phyloP scores from a whole-genome alignment of 441 rosid species.

The Populus trichocarpa region DNA sequence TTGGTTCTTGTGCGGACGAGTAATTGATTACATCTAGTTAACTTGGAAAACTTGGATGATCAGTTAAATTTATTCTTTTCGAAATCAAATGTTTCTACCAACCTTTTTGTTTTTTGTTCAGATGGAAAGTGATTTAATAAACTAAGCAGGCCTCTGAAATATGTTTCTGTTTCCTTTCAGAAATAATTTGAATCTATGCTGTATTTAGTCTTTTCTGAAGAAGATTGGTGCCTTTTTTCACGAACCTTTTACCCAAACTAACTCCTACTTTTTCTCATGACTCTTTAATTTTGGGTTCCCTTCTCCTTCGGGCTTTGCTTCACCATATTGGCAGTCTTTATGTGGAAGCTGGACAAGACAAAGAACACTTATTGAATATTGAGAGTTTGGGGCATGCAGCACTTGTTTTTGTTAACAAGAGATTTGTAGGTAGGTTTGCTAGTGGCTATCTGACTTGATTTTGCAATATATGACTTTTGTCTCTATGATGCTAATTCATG shows the following conservation, averaged over 20 bases:
- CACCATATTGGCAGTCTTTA: conserved; percentile 31
- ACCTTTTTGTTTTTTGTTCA: neutral
- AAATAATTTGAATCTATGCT: neutral
- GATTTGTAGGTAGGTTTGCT: conserved; percentile 34
- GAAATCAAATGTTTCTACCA: neutral
- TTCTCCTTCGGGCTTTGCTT: conserved; percentile 9
- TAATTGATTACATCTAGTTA: neutral
- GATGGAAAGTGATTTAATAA: neutral
- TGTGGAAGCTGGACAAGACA: conserved; percentile 22
- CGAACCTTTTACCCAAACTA: neutral
- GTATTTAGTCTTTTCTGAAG: neutral
- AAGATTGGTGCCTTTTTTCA: neutral
- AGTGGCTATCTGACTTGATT: neutral
- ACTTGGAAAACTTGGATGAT: neutral
- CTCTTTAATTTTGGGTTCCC: neutral
- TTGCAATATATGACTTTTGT: neutral
- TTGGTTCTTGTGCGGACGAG: neutral
- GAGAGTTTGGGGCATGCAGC: conserved; percentile 68
- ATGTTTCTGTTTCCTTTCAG: neutral
- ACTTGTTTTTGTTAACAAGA: conserved; percentile 52
- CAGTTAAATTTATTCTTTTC: neutral
- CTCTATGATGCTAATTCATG: neutral
- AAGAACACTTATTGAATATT: conserved; percentile 30
- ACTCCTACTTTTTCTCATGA: neutral
- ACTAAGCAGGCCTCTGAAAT: neutral